Evolutionary conservation across 1,284 basidiomycete genomes (phyloP).

Genomic region (Sparassis latifolia): DNA sequence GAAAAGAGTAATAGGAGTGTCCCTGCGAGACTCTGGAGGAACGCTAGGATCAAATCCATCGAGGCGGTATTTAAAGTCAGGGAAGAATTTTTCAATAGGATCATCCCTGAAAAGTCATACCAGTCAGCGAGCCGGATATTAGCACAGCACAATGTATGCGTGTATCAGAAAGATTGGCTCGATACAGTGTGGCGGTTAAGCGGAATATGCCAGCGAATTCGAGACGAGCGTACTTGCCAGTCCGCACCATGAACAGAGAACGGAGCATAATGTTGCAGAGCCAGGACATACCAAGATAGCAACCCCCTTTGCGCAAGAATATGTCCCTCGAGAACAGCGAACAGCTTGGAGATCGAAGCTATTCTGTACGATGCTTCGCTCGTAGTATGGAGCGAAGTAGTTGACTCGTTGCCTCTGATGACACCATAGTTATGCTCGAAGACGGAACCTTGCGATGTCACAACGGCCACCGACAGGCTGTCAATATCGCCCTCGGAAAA

Average conservation of each 20-base stretch:
- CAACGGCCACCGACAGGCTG: conserved; percentile 33
- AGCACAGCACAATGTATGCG: neutral
- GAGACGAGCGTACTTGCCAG: no score
- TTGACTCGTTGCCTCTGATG: conserved; percentile 35
- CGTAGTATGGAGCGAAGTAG: conserved; percentile 8
- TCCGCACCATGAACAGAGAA: no score
- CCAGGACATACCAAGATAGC: no score
- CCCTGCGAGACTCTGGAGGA: conserved; percentile 6
- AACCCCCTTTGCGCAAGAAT: conserved; percentile 25
- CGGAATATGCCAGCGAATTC: no score
- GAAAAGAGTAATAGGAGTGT: conserved; percentile 35
- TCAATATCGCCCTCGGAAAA: conserved; percentile 29
- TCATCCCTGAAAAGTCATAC: conserved; percentile 30
- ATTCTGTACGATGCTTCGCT: conserved; percentile 37
- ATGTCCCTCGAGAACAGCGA: conserved; percentile 40
- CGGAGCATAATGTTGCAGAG: no score
- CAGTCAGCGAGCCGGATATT: neutral
- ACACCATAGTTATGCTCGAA: conserved; percentile 33
- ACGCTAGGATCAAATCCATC: conserved; percentile 1
- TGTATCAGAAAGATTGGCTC: no score
- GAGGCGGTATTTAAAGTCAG: conserved; percentile 25
- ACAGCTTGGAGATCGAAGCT: conserved; percentile 43
- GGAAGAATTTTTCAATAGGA: conserved; percentile 33
- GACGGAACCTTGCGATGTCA: conserved; percentile 32
- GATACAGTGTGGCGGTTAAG: no score